Evolutionary conservation across 495 filamentous ascomycete species (phyloP).

Genomic region (Aspergillus ellipticus): DNA sequence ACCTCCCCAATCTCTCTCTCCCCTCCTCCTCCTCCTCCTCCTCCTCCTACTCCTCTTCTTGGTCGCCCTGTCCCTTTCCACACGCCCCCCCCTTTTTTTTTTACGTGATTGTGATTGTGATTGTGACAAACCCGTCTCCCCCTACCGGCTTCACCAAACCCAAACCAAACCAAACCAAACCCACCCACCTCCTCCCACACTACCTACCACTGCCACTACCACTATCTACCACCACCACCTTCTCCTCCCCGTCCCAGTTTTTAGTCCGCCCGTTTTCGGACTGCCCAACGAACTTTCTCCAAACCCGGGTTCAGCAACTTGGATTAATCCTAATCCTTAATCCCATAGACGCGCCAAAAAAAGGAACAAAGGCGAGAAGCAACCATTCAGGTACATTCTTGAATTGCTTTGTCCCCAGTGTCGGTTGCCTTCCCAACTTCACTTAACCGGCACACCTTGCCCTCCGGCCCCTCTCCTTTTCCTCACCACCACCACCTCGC

Average conservation of each 20-base stretch:
- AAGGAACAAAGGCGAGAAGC: constrained; percentile 6
- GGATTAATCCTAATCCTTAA: neutral
- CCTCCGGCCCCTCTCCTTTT: neutral
- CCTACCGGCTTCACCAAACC: too few relatives aligned
- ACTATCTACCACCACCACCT: neutral
- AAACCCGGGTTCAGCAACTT: constrained; percentile 2
- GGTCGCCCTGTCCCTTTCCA: neutral
- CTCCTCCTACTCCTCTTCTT: constrained; percentile 2
- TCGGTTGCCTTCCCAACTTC: constrained; percentile 17
- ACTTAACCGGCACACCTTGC: constrained; percentile 11
- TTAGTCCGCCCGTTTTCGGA: constrained; percentile 20
- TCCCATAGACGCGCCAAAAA: constrained; percentile 1
- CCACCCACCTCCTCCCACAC: neutral
- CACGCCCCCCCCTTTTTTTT: neutral
- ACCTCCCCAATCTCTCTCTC: neutral
- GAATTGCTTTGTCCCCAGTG: constrained; percentile 22
- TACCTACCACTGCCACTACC: neutral
- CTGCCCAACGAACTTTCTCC: constrained; percentile 9
- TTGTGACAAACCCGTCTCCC: neutral
- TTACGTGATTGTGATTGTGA: constrained; percentile 6
- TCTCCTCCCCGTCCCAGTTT: constrained; percentile 7
- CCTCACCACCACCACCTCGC: constrained; percentile 8
- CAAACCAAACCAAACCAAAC: neutral
- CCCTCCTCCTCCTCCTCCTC: constrained; percentile 1
- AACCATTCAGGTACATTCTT: constrained; percentile 10